These are phyloP conservation scores for Kingdonia uniflora DNA, from an alignment of 164 flowering plant genomes.

Conservation along the genomic window DNA sequence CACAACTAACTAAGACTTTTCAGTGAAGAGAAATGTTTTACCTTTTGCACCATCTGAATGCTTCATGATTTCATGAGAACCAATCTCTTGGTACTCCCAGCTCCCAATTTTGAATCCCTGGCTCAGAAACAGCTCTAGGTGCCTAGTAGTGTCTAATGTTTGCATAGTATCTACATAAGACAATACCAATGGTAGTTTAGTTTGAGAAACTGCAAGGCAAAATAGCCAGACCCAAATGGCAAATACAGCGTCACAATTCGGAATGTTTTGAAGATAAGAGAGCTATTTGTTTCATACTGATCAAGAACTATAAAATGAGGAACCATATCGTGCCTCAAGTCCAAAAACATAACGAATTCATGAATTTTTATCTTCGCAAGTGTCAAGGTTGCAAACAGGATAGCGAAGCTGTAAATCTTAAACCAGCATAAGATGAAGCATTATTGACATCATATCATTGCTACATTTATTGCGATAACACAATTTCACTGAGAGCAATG, in stretches of 20 bases:
- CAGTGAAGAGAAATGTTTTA: slow-evolving; percentile 20
- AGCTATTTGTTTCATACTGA: no score
- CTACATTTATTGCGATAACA: no score
- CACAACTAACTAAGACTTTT: neutral
- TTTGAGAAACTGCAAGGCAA: no score
- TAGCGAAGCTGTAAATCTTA: slow-evolving; percentile 92
- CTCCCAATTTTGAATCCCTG: slow-evolving; percentile 55
- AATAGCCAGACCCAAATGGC: no score
- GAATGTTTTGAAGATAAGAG: no score
- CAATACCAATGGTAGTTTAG: no score
- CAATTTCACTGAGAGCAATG: neutral
- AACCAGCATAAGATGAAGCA: slow-evolving; percentile 1
- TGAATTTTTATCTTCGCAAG: slow-evolving; percentile 84
- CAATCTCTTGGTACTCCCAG: slow-evolving; percentile 72
- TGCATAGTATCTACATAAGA: slow-evolving; percentile 87
- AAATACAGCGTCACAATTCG: no score
- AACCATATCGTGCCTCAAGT: no score
- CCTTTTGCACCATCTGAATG: slow-evolving; percentile 46
- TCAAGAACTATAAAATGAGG: no score
- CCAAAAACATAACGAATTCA: no score
- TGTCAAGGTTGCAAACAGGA: slow-evolving; percentile 83
- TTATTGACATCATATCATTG: neutral
- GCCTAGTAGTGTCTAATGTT: slow-evolving; percentile 78
- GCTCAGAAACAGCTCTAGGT: slow-evolving; percentile 65
- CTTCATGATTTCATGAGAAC: slow-evolving; percentile 42